Base-by-base conservation (phyloP, 352 stramenopile genomes). In the Phytophthora europaea region DNA sequence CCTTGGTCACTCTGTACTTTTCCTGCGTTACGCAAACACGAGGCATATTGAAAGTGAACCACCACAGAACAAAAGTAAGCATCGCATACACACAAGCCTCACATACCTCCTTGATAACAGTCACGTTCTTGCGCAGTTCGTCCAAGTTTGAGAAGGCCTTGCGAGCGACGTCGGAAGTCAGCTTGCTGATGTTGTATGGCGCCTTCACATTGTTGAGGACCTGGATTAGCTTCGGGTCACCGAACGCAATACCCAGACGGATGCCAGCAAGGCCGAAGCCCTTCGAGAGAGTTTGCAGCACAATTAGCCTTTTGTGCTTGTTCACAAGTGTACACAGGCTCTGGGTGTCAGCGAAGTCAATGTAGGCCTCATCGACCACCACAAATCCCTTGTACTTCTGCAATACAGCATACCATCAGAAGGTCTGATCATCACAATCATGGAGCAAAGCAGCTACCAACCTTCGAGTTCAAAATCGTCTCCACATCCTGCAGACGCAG, bases 161-260 rank as follows among this genome's bases (percentile, higher is more conserved):
- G 20, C 83, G 79, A 3, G 85, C 87, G 47, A 95, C 87, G 70
- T 95, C 93, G 51, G 93, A 89, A 6, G 97, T 99, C 33, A 99
- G 81, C 69, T 98, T 98, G 90, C 98, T 99, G 63, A 99, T 97
- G 85, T 99, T 99, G 88, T 99, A 99, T 16, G 97, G 98, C n/a
- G 97, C 97, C 82, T 99, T 99, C 65, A 99, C 95, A 74, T 99
- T 99, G 84, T 99, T 99, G 66, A 99, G 95, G 40, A 99, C 90
- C 83, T 99, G 92, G 75, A 99, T 99, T 9, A 99, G 84, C 62
- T 93, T 89, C 7, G 91, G 75, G 69, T 96, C 77, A 38, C 90
- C 97, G 61, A 99, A 98, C 23, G 97, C 94, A 67, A 97, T 92
- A 6, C 94, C 94, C 40, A 98, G 73, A 48, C 89, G 96, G 78